Percentiles rank a stretch among this genome's conserved stretches.
Evolutionary conservation across 2,329 filamentous ascomycete genomes (phyloP).

Genomic region (Alternaria panax): DNA sequence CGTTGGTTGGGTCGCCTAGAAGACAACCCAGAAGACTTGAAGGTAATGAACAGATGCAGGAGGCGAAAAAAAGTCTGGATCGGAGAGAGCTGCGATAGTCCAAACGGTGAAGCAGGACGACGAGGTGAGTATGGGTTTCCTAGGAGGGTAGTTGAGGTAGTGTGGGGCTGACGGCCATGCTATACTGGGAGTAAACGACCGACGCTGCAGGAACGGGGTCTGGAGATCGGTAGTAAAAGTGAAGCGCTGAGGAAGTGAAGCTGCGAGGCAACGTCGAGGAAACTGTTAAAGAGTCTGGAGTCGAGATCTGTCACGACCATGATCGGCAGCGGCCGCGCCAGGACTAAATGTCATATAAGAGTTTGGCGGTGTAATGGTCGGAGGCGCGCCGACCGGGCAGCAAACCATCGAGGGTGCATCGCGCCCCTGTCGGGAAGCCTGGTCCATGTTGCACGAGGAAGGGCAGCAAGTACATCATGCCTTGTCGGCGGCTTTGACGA

Average conservation of each 20-base stretch:
- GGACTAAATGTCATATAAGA: conserved; percentile 43
- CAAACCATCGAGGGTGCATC: conserved; percentile 38
- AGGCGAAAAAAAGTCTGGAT: conserved; percentile 1
- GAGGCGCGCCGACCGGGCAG: conserved; percentile 37
- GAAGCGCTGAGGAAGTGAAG: conserved; percentile 22
- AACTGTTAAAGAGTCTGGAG: conserved; percentile 18
- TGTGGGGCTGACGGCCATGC: conserved; percentile 31
- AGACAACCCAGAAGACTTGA: conserved; percentile 35
- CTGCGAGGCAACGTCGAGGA: conserved; percentile 12
- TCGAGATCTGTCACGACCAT: conserved; percentile 28
- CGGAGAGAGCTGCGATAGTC: neutral
- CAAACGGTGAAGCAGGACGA: conserved; percentile 1
- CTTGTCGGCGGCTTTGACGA: conserved; percentile 36
- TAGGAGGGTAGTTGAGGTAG: conserved; percentile 22
- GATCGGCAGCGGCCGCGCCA: conserved; percentile 32
- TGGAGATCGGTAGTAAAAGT: conserved; percentile 11
- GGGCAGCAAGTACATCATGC: conserved; percentile 33
- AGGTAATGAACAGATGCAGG: conserved; percentile 2
- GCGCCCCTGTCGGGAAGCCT: conserved; percentile 29
- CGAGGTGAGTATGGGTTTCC: conserved; percentile 11
- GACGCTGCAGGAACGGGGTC: conserved; percentile 18
- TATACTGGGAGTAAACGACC: conserved; percentile 16
- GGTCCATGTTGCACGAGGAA: conserved; percentile 38
- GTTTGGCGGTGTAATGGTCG: conserved; percentile 42
- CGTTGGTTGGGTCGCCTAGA: conserved; percentile 28